These are phyloP conservation scores for Celoporthe dispersa DNA, from an alignment of 2,329 filamentous ascomycete genomes.

Conservation along the genomic window DNA sequence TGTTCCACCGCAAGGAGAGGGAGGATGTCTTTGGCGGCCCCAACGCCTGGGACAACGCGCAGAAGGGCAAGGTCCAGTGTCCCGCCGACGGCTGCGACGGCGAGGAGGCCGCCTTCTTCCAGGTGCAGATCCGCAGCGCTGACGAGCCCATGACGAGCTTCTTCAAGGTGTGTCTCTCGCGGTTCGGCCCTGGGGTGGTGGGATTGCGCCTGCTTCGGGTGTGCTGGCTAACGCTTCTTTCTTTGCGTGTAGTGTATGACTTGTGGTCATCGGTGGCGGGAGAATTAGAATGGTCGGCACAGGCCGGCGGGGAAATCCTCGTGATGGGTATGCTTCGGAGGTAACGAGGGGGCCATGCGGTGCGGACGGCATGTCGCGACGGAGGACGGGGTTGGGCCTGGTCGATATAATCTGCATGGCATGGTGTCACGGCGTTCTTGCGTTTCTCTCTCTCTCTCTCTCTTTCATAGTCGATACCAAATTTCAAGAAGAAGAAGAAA, in stretches of 20 bases:
- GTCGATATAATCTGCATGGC: constrained; percentile 19
- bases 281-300: constrained; percentile 51
- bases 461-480: constrained; percentile 7
- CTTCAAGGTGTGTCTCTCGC: constrained; percentile 67
- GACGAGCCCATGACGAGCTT: constrained; percentile 99
- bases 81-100: constrained; percentile 80
- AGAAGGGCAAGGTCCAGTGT: constrained; percentile 84
- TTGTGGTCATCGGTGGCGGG: constrained; percentile 69
- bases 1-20: constrained; percentile 83
- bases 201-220: background rate
- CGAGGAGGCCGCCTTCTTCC: constrained; percentile 87
- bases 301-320: background rate
- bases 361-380: background rate
- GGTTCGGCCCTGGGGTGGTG: background rate
- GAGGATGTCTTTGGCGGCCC: constrained; percentile 90
- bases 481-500: background rate
- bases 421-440: constrained; percentile 23
- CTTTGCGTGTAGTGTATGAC: constrained; percentile 61
- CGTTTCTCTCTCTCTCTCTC: constrained; percentile 16
- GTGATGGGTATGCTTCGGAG: background rate
- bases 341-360: background rate
- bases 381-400: background rate
- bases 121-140: constrained; percentile 95
- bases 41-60: constrained; percentile 88
- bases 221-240: constrained; percentile 31